phyloP scores from a whole-genome alignment of 2,329 filamentous ascomycete genomes.

The Zalaria obscura region DNA sequence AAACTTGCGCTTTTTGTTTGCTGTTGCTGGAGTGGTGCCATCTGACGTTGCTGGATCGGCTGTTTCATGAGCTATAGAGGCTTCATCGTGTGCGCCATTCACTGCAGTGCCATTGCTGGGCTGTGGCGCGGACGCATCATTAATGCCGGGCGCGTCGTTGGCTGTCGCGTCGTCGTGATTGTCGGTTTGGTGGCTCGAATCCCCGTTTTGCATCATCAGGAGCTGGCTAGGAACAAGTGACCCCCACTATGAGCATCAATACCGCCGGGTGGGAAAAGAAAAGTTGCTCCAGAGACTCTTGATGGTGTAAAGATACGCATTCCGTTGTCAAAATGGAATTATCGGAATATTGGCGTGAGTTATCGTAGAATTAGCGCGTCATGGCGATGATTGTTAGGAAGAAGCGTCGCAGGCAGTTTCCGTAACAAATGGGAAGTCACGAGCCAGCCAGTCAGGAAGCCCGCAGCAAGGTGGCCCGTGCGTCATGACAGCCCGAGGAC shows the following conservation, averaged over 20 bases:
- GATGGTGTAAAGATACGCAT: constrained; percentile 8
- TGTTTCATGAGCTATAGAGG: neutral
- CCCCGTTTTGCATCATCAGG: constrained; percentile 1
- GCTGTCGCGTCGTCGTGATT: neutral
- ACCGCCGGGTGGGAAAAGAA: constrained; percentile 1
- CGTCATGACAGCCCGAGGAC: too few species aligned
- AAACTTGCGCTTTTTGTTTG: constrained; percentile 49
- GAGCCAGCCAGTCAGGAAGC: too few species aligned
- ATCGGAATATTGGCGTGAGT: constrained; percentile 8
- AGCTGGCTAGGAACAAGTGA: constrained; percentile 6
- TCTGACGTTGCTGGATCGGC: constrained; percentile 3
- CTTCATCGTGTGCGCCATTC: too few species aligned
- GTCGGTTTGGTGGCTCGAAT: constrained; percentile 6
- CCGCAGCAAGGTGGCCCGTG: too few species aligned
- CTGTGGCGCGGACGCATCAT: neutral
- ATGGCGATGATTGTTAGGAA: constrained; percentile 2
- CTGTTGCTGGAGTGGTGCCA: constrained; percentile 1
- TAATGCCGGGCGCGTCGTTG: neutral
- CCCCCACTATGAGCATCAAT: constrained; percentile 12
- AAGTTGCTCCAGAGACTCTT: constrained; percentile 8
- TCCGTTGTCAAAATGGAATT: constrained; percentile 17
- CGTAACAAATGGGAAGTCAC: too few species aligned
- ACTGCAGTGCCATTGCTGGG: too few species aligned
- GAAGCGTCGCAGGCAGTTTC: neutral
- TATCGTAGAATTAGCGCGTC: constrained; percentile 13